Evolutionary conservation across 345 rosid genomes (phyloP).

Genomic region (Dovyalis caffra): DNA sequence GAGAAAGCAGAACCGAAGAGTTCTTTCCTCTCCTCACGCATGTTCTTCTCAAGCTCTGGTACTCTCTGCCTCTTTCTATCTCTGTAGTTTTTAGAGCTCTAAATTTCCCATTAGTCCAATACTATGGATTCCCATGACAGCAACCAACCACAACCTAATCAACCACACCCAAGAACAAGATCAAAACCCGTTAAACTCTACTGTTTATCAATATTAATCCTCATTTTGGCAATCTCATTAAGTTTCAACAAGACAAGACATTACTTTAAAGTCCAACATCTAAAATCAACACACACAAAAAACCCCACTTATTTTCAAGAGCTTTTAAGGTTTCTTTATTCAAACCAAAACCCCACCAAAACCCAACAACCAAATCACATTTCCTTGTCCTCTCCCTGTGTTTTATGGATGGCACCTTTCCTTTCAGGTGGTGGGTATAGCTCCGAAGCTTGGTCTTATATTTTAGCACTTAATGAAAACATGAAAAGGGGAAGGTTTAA

Average conservation of each 20-base stretch:
- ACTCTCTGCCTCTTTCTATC: background rate
- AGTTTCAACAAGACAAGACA: conserved; percentile 32
- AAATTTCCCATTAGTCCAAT: background rate
- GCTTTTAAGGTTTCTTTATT: conserved; percentile 21
- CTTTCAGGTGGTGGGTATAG: conserved; percentile 95
- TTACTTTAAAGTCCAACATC: conserved; percentile 33
- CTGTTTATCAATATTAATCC: conserved; percentile 38
- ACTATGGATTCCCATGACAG: conserved; percentile 23
- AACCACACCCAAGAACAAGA: conserved; percentile 22
- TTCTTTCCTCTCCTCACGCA: no score
- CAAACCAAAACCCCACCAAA: conserved; percentile 17
- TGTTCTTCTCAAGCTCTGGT: background rate
- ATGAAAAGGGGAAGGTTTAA: conserved; percentile 35
- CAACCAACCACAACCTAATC: conserved; percentile 27
- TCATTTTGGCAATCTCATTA: conserved; percentile 46
- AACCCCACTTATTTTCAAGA: conserved; percentile 32
- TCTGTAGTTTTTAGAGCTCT: background rate
- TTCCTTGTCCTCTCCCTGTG: conserved; percentile 44
- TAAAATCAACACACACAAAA: conserved; percentile 37
- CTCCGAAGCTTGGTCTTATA: conserved; percentile 87
- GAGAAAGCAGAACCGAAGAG: no score
- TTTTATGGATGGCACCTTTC: conserved; percentile 90
- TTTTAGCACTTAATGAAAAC: conserved; percentile 47
- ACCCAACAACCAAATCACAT: conserved; percentile 5
- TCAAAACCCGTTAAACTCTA: conserved; percentile 34